A percentile compares a stretch with the other conserved stretches of the same genome.
phyloP scores from a whole-genome alignment of 306 rosid species.

The Citrullus amarus region DNA sequence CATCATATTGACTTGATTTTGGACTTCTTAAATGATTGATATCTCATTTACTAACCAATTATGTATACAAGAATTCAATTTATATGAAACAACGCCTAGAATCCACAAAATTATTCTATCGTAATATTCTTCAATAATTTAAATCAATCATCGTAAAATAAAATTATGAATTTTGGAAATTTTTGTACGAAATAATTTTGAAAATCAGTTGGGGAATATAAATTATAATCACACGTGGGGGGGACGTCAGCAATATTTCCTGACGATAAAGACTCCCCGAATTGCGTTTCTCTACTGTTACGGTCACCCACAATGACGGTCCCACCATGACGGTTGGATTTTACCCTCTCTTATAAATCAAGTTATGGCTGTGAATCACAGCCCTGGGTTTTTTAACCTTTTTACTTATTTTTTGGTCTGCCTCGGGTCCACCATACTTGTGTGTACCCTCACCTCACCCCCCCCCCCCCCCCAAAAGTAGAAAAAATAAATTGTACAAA shows the following conservation, averaged over 20 bases:
- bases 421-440: background rate
- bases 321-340: background rate
- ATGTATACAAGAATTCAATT: background rate
- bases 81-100: background rate
- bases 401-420: background rate
- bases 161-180: background rate
- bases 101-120: too few species aligned
- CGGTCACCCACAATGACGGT: background rate
- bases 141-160: background rate
- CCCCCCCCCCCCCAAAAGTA: background rate
- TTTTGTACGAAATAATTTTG: background rate
- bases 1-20: too few species aligned
- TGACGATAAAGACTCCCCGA: background rate
- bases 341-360: background rate
- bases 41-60: background rate
- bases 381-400: background rate
- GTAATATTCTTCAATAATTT: background rate
- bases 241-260: background rate
- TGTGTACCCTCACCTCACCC: background rate
- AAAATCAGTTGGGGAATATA: background rate
- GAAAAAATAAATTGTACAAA: background rate
- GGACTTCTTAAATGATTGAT: too few species aligned
- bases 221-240: background rate
- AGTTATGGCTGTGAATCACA: background rate
- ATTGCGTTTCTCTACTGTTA: background rate